Evolutionary conservation across 768 basidiomycete genomes (phyloP), one percentile per base, ranked within the genome.

Genomic region (Serendipita vermifera): DNA sequence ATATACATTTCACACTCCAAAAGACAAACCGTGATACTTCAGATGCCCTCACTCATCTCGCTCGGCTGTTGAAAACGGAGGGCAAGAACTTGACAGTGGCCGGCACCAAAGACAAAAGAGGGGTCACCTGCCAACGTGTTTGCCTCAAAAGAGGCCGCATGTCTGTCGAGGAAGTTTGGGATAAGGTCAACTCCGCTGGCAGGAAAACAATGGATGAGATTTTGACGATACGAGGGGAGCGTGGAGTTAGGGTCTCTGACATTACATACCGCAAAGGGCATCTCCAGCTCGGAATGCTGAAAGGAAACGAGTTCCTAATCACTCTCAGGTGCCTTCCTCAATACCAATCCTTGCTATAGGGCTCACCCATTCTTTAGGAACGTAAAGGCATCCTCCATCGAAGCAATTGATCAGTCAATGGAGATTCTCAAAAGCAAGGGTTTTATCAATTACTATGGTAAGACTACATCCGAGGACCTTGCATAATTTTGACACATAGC

Each of bases 11-110:
- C 68, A 96, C 89, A 1, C 71, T 99, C 32, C 92, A 94, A 66
- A 99, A 99, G 70, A 88, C 92, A 20, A 99, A 99, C 66, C 83
- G 96, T 39, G 96, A 99, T 65, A 96, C 91, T 2, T 92, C 96
- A 65, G 96, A 98, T 64, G 90, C 89, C 1, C 78, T 99, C 20
- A 75, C 79, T 1, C 75, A 93, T 62, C 71, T 99, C 31, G 75
- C 87, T 15, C 82, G 91, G 13, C 74, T 77, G 29, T 73, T 97
- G n/a, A 82, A 85, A 59, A 80, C 83, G 58, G 79, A 73, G 22
- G 67, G 81, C 51, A 91, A 86, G 68, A 89, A 94, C 64, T 73
- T 99, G 5, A 80, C 83, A 22, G 85, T 92, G 24, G 89, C 92
- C 3, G 96, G 96, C 0, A 99, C 96, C 5, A 99, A 99, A 66